A percentile compares a stretch with the other conserved stretches of the same genome.
Evolutionary conservation across 805 yeast species (phyloP).

Genomic region (Wickerhamiella australiensis): DNA sequence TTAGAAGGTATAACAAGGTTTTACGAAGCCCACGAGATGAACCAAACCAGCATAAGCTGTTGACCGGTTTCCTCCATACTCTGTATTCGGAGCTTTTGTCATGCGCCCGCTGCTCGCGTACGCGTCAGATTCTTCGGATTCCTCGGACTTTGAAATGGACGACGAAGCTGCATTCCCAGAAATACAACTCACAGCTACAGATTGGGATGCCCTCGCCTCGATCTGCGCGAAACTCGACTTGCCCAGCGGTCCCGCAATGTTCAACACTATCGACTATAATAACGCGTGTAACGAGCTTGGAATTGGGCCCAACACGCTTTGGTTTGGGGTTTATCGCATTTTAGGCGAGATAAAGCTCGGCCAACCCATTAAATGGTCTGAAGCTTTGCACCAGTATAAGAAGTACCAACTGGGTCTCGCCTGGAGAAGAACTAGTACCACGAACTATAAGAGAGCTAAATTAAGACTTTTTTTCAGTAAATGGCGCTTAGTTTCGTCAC

Average conservation of each 20-base stretch:
- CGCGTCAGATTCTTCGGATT: not conserved
- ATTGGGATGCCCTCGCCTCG: not conserved
- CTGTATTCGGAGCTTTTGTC: no score
- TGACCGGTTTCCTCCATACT: no score
- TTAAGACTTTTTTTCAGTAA: not conserved
- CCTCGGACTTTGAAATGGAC: not conserved
- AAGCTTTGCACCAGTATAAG: not conserved
- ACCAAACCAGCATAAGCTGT: no score
- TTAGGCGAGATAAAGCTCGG: not conserved
- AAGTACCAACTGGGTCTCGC: not conserved
- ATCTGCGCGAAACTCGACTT: not conserved
- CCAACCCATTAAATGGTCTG: not conserved
- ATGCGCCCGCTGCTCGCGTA: not conserved
- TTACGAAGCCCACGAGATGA: no score
- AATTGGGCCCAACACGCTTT: not conserved
- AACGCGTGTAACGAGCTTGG: slow-evolving; percentile 1
- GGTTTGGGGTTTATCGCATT: not conserved
- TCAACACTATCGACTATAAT: not conserved
- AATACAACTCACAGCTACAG: not conserved
- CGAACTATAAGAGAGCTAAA: not conserved
- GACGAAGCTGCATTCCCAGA: not conserved
- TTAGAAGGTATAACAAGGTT: no score
- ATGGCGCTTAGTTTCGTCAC: not conserved
- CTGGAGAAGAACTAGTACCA: not conserved
- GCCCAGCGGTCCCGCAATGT: not conserved